phyloP scores from a whole-genome alignment of 371 early-diverging fungal genomes.

The Mucor lusitanicus region DNA sequence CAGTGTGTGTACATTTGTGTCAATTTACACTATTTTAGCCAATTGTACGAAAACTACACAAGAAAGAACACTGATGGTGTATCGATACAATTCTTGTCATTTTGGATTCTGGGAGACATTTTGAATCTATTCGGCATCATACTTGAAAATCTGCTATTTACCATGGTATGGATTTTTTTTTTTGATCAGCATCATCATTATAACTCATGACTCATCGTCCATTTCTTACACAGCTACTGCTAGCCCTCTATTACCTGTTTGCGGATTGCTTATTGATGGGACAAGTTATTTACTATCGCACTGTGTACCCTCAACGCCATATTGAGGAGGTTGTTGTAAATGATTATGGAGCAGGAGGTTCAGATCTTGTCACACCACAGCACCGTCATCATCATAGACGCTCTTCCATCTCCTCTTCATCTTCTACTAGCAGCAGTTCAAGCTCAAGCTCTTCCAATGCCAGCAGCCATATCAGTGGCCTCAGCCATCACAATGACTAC shows the following conservation, averaged over 20 bases:
- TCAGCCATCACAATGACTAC: background rate
- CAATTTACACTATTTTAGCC: slow-evolving; percentile 36
- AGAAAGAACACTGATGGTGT: slow-evolving; percentile 66
- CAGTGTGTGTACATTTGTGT: background rate
- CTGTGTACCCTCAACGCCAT: slow-evolving; percentile 10
- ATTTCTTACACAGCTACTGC: slow-evolving; percentile 30
- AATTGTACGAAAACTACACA: slow-evolving; percentile 65
- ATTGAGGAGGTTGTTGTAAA: slow-evolving; percentile 18
- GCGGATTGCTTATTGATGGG: slow-evolving; percentile 52
- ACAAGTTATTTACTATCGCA: slow-evolving; percentile 61
- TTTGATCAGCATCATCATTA: background rate
- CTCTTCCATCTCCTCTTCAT: background rate
- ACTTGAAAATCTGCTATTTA: slow-evolving; percentile 69
- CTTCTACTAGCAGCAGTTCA: background rate
- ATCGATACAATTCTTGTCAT: slow-evolving; percentile 65
- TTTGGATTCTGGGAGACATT: slow-evolving; percentile 86
- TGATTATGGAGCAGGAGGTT: slow-evolving; percentile 3
- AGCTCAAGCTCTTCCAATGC: background rate
- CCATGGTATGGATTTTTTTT: slow-evolving; percentile 52
- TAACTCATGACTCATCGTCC: slow-evolving; percentile 5
- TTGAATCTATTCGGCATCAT: slow-evolving; percentile 77
- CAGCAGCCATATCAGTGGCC: background rate
- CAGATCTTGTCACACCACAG: background rate
- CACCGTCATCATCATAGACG: background rate
- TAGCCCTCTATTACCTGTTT: slow-evolving; percentile 53